phyloP scores from a whole-genome alignment of 1,284 basidiomycete genomes.

The Bjerkandera adusta region DNA sequence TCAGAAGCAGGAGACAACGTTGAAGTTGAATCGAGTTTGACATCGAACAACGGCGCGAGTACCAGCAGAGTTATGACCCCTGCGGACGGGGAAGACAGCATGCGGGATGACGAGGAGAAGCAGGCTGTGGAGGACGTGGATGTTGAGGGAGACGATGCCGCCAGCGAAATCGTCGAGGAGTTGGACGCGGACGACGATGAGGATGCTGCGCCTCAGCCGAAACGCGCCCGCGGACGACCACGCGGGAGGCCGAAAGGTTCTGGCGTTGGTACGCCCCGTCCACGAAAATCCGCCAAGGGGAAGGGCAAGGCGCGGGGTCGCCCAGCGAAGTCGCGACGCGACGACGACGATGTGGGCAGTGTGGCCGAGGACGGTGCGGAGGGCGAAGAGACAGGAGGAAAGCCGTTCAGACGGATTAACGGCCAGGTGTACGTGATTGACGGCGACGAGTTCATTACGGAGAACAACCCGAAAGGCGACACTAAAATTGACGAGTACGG shows the following conservation, averaged over 20 bases:
- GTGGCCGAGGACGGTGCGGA: slow-evolving; percentile 29
- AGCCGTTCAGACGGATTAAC: slow-evolving; percentile 71
- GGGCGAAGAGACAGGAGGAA: slow-evolving; percentile 46
- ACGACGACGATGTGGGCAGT: slow-evolving; percentile 38
- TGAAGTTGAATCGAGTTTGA: slow-evolving; percentile 12
- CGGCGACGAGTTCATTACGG: slow-evolving; percentile 85
- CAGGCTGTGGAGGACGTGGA: slow-evolving; percentile 17
- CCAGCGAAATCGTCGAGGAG: slow-evolving; percentile 14
- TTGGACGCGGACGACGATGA: slow-evolving; percentile 21
- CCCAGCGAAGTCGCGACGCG: slow-evolving; percentile 37
- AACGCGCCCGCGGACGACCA: slow-evolving; percentile 25
- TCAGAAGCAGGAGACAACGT: background rate
- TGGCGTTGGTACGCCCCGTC: slow-evolving; percentile 42
- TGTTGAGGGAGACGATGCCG: slow-evolving; percentile 20
- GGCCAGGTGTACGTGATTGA: slow-evolving; percentile 79
- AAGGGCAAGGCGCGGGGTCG: slow-evolving; percentile 40
- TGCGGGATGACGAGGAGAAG: slow-evolving; percentile 14
- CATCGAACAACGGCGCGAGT: slow-evolving; percentile 8
- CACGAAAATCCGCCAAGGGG: too few relatives aligned
- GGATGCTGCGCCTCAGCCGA: slow-evolving; percentile 20
- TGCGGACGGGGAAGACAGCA: slow-evolving; percentile 2
- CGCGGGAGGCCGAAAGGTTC: slow-evolving; percentile 21
- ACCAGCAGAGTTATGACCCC: slow-evolving; percentile 5
- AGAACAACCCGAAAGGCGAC: slow-evolving; percentile 85
- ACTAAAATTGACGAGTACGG: slow-evolving; percentile 89